phyloP scores from a whole-genome alignment of 2,329 filamentous ascomycete species.

The Penicillium hordei region DNA sequence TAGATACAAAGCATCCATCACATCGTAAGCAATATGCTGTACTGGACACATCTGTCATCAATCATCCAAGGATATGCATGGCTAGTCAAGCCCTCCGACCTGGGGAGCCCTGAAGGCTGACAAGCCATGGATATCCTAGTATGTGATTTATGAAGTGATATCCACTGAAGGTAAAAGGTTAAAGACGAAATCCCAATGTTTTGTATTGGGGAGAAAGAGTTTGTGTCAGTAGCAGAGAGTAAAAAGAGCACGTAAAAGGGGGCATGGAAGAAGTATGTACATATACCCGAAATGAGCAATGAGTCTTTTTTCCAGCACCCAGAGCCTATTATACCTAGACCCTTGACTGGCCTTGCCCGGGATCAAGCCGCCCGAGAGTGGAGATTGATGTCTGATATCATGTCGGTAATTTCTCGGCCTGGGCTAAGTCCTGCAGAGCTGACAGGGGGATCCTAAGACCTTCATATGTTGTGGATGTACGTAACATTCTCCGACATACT shows the following conservation, averaged over 20 bases:
- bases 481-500: not conserved
- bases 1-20: not conserved
- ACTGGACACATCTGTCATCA: too few species aligned
- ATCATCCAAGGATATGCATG: not conserved
- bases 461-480: not conserved
- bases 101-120: not conserved
- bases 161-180: not conserved
- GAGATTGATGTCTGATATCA: not conserved
- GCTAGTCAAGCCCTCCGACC: not conserved
- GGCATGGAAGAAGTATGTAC: not conserved
- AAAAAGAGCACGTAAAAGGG: not conserved
- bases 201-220: not conserved
- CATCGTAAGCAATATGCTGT: not conserved
- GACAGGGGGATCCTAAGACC: too few species aligned
- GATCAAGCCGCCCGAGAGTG: constrained; percentile 1
- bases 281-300: not conserved
- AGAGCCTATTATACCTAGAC: not conserved
- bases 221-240: not conserved
- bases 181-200: not conserved
- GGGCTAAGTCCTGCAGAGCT: not conserved
- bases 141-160: not conserved
- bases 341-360: not conserved
- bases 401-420: constrained; percentile 6
- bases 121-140: not conserved
- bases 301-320: not conserved